These are phyloP conservation scores for Gentiana dahurica DNA, from an alignment of 257 asterid genomes.

Conservation along the genomic window DNA sequence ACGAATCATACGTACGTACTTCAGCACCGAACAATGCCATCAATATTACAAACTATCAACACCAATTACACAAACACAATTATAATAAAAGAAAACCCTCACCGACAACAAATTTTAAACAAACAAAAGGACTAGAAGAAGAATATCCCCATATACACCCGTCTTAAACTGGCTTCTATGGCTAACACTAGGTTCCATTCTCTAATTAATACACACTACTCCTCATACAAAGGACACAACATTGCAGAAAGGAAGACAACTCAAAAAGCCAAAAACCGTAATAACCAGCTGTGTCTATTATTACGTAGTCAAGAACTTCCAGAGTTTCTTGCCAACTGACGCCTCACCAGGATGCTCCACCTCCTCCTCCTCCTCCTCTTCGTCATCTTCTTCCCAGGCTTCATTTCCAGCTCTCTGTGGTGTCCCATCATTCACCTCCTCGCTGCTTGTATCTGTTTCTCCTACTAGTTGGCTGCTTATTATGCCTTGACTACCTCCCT, in stretches of 20 bases:
- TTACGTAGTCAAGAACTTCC: slow-evolving; percentile 86
- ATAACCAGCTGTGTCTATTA: neutral
- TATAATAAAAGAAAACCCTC: neutral
- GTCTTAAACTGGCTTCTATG: slow-evolving; percentile 7
- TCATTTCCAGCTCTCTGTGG: slow-evolving; percentile 23
- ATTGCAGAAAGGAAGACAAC: neutral
- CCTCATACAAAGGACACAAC: neutral
- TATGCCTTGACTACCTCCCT: slow-evolving; percentile 18
- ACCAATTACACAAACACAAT: neutral
- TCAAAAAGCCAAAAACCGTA: neutral
- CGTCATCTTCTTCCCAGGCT: slow-evolving; percentile 20
- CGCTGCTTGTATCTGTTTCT: slow-evolving; percentile 31
- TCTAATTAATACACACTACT: slow-evolving; percentile 14
- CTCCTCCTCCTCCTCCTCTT: slow-evolving; percentile 40
- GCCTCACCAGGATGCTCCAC: slow-evolving; percentile 77
- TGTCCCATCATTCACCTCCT: slow-evolving; percentile 46
- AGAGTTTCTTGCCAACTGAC: slow-evolving; percentile 83
- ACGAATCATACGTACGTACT: neutral
- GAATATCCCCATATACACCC: neutral
- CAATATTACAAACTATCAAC: slow-evolving; percentile 5
- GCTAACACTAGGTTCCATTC: slow-evolving; percentile 9
- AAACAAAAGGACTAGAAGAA: neutral
- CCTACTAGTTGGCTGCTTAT: slow-evolving; percentile 14
- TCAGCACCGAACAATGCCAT: slow-evolving; percentile 2
- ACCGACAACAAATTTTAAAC: neutral